Evolutionary conservation across 805 yeast genomes (phyloP).

Genomic region (Ogataea ramenticola): DNA sequence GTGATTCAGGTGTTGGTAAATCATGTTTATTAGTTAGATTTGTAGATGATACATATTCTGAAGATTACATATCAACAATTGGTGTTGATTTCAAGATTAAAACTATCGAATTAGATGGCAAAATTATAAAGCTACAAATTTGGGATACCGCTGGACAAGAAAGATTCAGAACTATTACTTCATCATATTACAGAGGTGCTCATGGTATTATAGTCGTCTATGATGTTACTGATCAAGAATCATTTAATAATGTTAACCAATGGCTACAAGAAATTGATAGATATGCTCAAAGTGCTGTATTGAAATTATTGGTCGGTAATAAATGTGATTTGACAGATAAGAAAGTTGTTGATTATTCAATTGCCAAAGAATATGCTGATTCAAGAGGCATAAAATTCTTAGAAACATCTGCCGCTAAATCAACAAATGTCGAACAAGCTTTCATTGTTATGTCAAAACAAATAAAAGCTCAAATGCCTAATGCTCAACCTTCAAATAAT

Average conservation of each 20-base stretch:
- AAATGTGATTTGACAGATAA: slow-evolving; percentile 91
- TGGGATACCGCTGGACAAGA: slow-evolving; percentile 99
- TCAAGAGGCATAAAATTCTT: slow-evolving; percentile 89
- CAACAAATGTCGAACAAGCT: slow-evolving; percentile 97
- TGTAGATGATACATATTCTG: slow-evolving; percentile 95
- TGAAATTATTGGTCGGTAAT: slow-evolving; percentile 93
- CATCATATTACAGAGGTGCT: slow-evolving; percentile 96
- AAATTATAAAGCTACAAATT: slow-evolving; percentile 93
- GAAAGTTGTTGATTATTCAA: slow-evolving; percentile 91
- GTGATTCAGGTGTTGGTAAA: slow-evolving; percentile 98
- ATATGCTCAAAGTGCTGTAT: slow-evolving; percentile 95
- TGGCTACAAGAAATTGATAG: slow-evolving; percentile 99
- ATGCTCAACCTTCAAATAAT: slow-evolving; percentile 37
- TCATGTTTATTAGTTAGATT: slow-evolving; percentile 91
- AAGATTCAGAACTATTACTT: slow-evolving; percentile 94
- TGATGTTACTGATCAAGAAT: slow-evolving; percentile 96
- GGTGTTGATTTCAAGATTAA: slow-evolving; percentile 93
- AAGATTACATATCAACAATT: slow-evolving; percentile 93
- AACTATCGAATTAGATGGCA: slow-evolving; percentile 91
- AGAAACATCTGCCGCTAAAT: slow-evolving; percentile 92
- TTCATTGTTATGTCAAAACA: slow-evolving; percentile 98
- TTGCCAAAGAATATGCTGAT: slow-evolving; percentile 97
- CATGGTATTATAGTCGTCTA: slow-evolving; percentile 97
- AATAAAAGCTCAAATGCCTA: slow-evolving; percentile 91
- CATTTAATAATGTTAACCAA: slow-evolving; percentile 92